Conservation (phyloP, 305 asterid genomes). For the Salvia sclarea region DNA sequence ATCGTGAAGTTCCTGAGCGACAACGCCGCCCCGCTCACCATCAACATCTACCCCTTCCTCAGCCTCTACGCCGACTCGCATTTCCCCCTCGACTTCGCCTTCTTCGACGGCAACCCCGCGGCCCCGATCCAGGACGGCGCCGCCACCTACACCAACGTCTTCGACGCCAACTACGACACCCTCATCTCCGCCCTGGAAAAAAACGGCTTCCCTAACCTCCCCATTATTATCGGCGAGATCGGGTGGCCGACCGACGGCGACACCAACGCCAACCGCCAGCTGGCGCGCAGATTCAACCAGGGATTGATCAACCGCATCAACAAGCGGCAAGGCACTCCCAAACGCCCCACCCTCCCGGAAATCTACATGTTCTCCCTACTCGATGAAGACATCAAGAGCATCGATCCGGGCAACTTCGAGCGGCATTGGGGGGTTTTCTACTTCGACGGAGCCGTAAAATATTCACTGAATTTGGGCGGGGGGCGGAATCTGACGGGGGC, state of each 20-base stretch:
- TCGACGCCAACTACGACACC: constrained; percentile 89
- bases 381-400: constrained; percentile 79
- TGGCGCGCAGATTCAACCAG: constrained; percentile 75
- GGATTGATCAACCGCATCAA: constrained; percentile 62
- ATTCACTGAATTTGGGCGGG: constrained; percentile 56
- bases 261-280: constrained; percentile 49
- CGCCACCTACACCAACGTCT: constrained; percentile 58
- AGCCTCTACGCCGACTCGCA: constrained; percentile 72
- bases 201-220: constrained; percentile 56
- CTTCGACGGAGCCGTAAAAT: constrained; percentile 74
- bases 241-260: constrained; percentile 92
- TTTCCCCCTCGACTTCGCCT: constrained; percentile 61
- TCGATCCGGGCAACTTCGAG: constrained; percentile 76
- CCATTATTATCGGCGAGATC: constrained; percentile 74
- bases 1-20: constrained; percentile 58
- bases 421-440: constrained; percentile 84
- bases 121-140: constrained; percentile 64
- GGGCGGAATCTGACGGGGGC: constrained; percentile 66
- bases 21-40: constrained; percentile 50
- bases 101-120: constrained; percentile 50
- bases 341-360: constrained; percentile 59
- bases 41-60: constrained; percentile 85
- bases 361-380: constrained; percentile 59
- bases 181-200: constrained; percentile 73
- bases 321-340: constrained; percentile 67